phyloP scores from a whole-genome alignment of 805 yeast genomes.

The Metschnikowia lochheadii region DNA sequence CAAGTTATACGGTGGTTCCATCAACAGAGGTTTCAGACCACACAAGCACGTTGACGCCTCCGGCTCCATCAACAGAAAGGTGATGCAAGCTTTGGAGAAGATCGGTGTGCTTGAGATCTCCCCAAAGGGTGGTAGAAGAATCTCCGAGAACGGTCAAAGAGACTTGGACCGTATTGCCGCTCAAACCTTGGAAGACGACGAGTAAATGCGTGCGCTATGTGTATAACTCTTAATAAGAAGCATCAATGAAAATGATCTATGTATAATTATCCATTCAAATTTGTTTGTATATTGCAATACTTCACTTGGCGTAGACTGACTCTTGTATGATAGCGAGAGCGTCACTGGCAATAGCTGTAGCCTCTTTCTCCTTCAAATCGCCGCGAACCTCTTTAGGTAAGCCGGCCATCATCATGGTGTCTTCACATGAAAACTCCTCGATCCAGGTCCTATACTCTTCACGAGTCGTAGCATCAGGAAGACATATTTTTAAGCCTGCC shows the following conservation, averaged over 20 bases:
- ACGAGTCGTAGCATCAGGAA: conserved; percentile 46
- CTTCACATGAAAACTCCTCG: conserved; percentile 44
- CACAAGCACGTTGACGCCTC: conserved; percentile 98
- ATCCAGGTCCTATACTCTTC: conserved; percentile 48
- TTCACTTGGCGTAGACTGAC: not conserved
- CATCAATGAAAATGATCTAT: conserved; percentile 8
- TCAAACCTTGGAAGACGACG: conserved; percentile 91
- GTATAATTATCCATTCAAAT: not conserved
- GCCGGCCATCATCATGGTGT: conserved; percentile 54
- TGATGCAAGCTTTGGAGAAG: conserved; percentile 96
- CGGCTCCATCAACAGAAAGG: conserved; percentile 98
- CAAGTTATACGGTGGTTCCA: conserved; percentile 99
- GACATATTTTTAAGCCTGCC: conserved; percentile 19
- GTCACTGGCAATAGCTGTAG: conserved; percentile 11
- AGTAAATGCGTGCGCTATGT: conserved; percentile 19
- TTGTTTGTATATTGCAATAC: too few relatives aligned
- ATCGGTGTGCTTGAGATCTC: conserved; percentile 95
- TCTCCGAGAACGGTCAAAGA: conserved; percentile 99
- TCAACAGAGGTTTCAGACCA: conserved; percentile 99
- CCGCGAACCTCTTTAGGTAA: conserved; percentile 42
- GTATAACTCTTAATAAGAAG: conserved; percentile 18
- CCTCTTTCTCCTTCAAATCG: conserved; percentile 22
- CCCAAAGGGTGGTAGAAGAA: conserved; percentile 98
- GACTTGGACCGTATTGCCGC: conserved; percentile 99
- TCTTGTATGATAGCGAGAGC: not conserved